Percentiles rank a stretch among this genome's conserved stretches.
phyloP scores from a whole-genome alignment of 768 basidiomycete species.

The Leccinum longicurvipes region DNA sequence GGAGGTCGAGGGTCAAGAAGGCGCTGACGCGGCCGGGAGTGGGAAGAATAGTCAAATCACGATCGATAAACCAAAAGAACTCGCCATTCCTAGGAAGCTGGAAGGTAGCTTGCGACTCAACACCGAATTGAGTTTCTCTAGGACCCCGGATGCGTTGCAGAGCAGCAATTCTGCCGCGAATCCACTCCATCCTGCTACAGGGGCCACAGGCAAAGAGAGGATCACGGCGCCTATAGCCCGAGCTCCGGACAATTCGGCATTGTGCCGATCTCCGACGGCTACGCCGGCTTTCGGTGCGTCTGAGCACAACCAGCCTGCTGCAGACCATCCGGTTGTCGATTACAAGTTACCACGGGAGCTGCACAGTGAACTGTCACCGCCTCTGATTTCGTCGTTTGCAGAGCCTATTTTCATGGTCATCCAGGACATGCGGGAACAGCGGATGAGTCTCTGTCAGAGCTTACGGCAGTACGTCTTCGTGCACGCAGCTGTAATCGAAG shows the following conservation, averaged over 20 bases:
- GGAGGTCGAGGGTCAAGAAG: slow-evolving; percentile 16
- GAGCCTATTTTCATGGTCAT: slow-evolving; percentile 81
- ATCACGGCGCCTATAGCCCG: background rate
- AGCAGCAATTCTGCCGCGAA: background rate
- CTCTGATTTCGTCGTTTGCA: slow-evolving; percentile 55
- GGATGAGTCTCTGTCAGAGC: slow-evolving; percentile 96
- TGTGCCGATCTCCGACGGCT: background rate
- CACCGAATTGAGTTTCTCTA: background rate
- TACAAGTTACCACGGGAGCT: slow-evolving; percentile 63
- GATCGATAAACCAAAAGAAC: slow-evolving; percentile 9
- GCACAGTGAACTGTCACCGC: slow-evolving; percentile 53
- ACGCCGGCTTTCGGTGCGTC: background rate
- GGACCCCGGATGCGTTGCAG: background rate
- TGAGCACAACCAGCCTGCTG: slow-evolving; percentile 11
- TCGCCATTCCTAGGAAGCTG: background rate
- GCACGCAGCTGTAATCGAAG: slow-evolving; percentile 81
- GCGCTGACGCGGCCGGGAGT: slow-evolving; percentile 9
- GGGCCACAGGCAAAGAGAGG: slow-evolving; percentile 1
- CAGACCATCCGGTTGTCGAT: slow-evolving; percentile 36
- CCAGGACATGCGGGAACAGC: slow-evolving; percentile 92
- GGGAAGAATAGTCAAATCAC: slow-evolving; percentile 2
- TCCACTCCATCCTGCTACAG: background rate
- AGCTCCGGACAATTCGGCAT: background rate
- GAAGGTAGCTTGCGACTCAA: slow-evolving; percentile 1
- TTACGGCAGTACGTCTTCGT: slow-evolving; percentile 93